These are phyloP conservation scores for Datura wrightii DNA, from an alignment of 257 asterid species.

Conservation along the genomic window DNA sequence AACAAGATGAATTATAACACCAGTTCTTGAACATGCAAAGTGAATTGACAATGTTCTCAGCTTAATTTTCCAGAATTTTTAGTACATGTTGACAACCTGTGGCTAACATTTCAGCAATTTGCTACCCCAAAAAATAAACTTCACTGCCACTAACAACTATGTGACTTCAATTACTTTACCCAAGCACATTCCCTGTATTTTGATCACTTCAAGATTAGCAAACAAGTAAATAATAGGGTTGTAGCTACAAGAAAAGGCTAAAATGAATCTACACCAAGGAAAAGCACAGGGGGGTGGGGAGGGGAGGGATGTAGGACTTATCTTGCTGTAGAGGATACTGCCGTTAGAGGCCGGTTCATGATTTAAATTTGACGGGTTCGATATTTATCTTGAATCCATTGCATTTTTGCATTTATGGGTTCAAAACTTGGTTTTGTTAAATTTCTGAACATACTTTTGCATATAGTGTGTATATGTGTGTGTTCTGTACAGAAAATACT, in stretches of 20 bases:
- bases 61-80: neutral
- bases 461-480: no score
- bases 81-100: neutral
- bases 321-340: neutral
- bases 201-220: conserved; percentile 14
- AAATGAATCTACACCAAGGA: neutral
- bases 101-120: neutral
- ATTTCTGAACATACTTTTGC: neutral
- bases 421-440: neutral
- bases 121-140: neutral
- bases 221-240: conserved; percentile 2
- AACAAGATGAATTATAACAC: neutral
- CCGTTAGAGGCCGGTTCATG: neutral
- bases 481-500: no score
- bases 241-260: neutral
- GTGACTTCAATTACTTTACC: conserved; percentile 31
- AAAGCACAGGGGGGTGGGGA: neutral
- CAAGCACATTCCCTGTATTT: conserved; percentile 38
- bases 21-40: neutral
- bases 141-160: neutral
- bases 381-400: neutral
- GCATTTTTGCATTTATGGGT: neutral
- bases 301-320: neutral
- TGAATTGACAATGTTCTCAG: conserved; percentile 6
- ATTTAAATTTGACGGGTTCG: conserved; percentile 11